phyloP scores from a whole-genome alignment of 106 monocot genomes.

The Phalaenopsis equestris region DNA sequence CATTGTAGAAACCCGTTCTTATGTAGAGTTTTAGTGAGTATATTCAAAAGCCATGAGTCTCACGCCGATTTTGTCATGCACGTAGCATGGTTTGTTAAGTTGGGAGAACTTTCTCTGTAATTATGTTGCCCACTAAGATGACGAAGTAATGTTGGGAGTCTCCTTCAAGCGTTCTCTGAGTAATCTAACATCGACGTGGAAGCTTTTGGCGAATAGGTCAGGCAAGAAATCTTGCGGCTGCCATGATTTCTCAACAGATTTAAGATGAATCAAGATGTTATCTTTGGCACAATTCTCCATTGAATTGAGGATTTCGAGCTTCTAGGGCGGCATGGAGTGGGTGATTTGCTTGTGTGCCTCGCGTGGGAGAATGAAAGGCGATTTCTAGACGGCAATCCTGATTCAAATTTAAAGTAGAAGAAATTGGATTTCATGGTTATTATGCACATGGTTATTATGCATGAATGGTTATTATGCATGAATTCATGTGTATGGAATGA shows the following conservation, averaged over 20 bases:
- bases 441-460: too few species aligned
- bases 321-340: conserved; percentile 19
- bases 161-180: conserved; percentile 4
- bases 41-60: too few species aligned
- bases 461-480: too few species aligned
- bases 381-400: conserved; percentile 8
- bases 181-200: conserved; percentile 13
- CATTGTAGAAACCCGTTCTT: too few species aligned
- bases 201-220: conserved; percentile 6
- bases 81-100: too few species aligned
- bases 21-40: too few species aligned
- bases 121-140: background rate
- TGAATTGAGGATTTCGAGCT: conserved; percentile 16
- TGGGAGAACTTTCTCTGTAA: too few species aligned
- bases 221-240: conserved; percentile 31
- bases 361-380: conserved; percentile 13
- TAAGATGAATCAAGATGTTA: conserved; percentile 20
- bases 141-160: conserved; percentile 6
- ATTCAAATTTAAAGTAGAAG: background rate
- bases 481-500: too few species aligned
- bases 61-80: too few species aligned
- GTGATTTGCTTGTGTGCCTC: conserved; percentile 24
- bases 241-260: conserved; percentile 22
- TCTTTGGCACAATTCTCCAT: conserved; percentile 9
- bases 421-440: too few species aligned